phyloP scores from a whole-genome alignment of 345 rosid genomes.

The Erucastrum elatum region DNA sequence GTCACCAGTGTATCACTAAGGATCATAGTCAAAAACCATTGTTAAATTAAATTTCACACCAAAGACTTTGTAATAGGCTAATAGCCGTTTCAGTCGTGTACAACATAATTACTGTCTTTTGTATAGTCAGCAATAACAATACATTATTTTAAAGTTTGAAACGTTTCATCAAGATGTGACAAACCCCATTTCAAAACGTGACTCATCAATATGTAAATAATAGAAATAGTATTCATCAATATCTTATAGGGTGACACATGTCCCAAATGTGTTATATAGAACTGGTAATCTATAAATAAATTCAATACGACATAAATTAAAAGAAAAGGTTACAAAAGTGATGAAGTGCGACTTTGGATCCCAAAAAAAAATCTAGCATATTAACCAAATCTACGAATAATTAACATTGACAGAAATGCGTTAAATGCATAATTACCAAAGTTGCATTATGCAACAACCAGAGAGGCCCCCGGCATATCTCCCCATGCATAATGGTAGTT shows the following conservation, averaged over 20 bases:
- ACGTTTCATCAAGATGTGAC: constrained; percentile 16
- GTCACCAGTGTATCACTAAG: neutral
- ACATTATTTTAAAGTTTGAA: neutral
- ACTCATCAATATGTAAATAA: neutral
- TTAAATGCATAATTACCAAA: constrained; percentile 1
- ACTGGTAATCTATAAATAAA: neutral
- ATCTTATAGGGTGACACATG: constrained; percentile 1
- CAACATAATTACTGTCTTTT: neutral
- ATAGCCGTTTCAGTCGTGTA: constrained; percentile 21
- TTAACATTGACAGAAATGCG: neutral
- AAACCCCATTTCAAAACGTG: neutral
- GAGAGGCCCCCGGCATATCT: constrained; percentile 22
- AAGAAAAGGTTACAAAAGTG: neutral
- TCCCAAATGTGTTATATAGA: neutral
- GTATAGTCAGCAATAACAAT: neutral
- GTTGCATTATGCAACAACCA: neutral
- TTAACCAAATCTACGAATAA: neutral
- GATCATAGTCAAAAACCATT: neutral
- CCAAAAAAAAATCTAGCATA: neutral
- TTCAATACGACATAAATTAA: neutral
- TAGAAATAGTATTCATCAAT: neutral
- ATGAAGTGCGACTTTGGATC: neutral
- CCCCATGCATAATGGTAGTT: constrained; percentile 4
- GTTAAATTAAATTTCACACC: neutral
- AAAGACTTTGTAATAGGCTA: neutral